Evolutionary conservation across 148 eudicot species (phyloP).

Genomic region (Camellia japonica): DNA sequence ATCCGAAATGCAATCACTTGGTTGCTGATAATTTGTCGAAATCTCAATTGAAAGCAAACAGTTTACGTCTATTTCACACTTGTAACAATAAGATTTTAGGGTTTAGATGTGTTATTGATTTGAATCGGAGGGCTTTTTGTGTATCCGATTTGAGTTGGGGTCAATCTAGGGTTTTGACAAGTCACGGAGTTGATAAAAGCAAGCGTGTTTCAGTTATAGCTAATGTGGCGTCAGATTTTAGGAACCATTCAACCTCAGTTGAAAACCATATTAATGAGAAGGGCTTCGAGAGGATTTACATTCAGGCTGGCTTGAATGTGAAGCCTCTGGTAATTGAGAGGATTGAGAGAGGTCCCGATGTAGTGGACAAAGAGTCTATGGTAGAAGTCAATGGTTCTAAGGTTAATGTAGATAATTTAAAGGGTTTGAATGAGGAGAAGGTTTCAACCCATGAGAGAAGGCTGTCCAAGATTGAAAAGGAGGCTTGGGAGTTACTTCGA

Average conservation of each 20-base stretch:
- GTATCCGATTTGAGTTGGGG: conserved; percentile 52
- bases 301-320: conserved; percentile 57
- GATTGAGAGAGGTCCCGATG: conserved; percentile 31
- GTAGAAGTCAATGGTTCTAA: conserved; percentile 17
- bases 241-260: conserved; percentile 58
- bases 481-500: conserved; percentile 78
- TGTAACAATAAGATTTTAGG: conserved; percentile 34
- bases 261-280: conserved; percentile 49
- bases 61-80: conserved; percentile 20
- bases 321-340: conserved; percentile 51
- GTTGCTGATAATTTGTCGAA: conserved; percentile 36
- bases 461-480: conserved; percentile 57
- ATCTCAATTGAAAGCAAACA: conserved; percentile 26
- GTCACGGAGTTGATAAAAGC: conserved; percentile 22
- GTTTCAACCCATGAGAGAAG: conserved; percentile 25
- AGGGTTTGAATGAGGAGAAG: conserved; percentile 28
- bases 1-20: conserved; percentile 28
- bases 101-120: conserved; percentile 32
- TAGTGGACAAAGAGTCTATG: conserved; percentile 21
- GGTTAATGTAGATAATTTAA: conserved; percentile 30
- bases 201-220: conserved; percentile 26
- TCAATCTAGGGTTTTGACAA: conserved; percentile 32
- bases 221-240: conserved; percentile 62
- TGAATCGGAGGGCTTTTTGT: conserved; percentile 52
- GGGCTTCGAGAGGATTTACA: conserved; percentile 50